Percentiles rank a stretch among this genome's conserved stretches.
These are phyloP conservation scores for Bipolaris gigantea DNA, from an alignment of 2,329 filamentous ascomycete species.

Conservation along the genomic window DNA sequence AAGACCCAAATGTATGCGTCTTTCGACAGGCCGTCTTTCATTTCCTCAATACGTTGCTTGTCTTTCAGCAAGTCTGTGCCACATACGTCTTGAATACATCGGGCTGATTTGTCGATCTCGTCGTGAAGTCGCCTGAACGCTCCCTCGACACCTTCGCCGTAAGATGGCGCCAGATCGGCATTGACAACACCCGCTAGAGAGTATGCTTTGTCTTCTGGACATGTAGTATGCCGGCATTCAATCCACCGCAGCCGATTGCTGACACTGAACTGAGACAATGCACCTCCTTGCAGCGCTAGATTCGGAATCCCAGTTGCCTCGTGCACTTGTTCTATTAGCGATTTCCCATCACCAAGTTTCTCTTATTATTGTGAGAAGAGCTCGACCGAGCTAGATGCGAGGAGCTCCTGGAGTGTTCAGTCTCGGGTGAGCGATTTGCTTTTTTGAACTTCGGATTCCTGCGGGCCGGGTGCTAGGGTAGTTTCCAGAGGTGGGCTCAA, in stretches of 20 bases:
- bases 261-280: neutral
- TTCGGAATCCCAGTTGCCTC: neutral
- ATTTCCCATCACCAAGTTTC: neutral
- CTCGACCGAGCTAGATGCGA: neutral
- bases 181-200: neutral
- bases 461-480: neutral
- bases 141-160: neutral
- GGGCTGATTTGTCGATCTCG: neutral
- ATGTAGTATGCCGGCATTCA: neutral
- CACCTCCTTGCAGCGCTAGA: neutral
- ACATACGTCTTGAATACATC: too few relatives aligned
- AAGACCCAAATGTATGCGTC: slow-evolving; percentile 11
- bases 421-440: too few relatives aligned
- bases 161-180: neutral
- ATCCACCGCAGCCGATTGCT: neutral
- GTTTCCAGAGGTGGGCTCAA: neutral
- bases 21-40: neutral
- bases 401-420: neutral
- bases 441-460: neutral
- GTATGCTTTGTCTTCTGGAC: neutral
- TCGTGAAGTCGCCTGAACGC: neutral
- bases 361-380: neutral
- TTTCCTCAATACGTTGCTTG: neutral
- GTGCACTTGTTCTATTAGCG: neutral
- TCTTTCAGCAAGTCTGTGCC: neutral